A percentile compares a stretch with the other conserved stretches of the same genome.
phyloP scores from a whole-genome alignment of 2,329 filamentous ascomycete genomes.

The Dendrostoma leiphaemia region DNA sequence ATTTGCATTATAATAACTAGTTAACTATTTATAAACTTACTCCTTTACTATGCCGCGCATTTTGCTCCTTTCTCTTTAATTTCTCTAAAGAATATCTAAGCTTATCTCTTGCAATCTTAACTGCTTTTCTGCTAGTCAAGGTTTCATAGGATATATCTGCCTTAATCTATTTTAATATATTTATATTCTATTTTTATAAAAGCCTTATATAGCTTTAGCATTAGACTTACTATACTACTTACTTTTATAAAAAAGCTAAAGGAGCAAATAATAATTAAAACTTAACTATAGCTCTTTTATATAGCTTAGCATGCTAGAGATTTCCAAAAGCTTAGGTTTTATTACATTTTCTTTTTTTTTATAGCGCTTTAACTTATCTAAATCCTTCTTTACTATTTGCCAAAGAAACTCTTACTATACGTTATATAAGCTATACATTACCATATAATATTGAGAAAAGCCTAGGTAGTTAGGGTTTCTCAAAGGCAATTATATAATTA shows the following conservation, averaged over 20 bases:
- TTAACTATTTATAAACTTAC: too few relatives aligned
- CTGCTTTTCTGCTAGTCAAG: too few relatives aligned
- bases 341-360: neutral
- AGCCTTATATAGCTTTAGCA: neutral
- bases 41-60: too few relatives aligned
- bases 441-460: neutral
- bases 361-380: neutral
- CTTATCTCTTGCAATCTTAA: too few relatives aligned
- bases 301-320: neutral
- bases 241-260: neutral
- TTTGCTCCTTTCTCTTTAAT: too few relatives aligned
- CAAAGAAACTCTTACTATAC: too few relatives aligned
- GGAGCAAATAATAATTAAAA: neutral
- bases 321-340: neutral
- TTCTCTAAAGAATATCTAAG: too few relatives aligned
- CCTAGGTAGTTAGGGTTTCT: neutral
- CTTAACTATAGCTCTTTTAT: neutral
- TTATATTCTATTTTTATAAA: neutral
- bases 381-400: neutral
- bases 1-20: too few relatives aligned
- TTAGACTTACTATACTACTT: neutral
- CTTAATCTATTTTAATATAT: too few relatives aligned
- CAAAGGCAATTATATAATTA: neutral
- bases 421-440: too few relatives aligned
- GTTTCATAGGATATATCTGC: too few relatives aligned